Conservation (phyloP, 2,329 filamentous ascomycete genomes). For the Ceratocystis destructans region DNA sequence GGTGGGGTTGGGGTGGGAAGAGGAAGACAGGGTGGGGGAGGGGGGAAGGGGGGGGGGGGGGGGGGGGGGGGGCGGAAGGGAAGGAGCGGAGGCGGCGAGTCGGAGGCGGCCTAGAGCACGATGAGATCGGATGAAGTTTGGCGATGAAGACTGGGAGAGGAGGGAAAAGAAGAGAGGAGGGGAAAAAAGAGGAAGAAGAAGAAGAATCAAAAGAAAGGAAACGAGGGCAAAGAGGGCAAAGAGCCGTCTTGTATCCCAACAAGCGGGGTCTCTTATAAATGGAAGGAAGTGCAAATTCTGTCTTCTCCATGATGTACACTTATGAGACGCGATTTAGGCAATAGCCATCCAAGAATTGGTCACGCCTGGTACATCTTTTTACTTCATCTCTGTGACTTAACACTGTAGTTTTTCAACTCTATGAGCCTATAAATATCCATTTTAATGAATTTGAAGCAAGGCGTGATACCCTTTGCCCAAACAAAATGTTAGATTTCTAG, state of each 20-base stretch:
- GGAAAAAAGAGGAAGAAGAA: not conserved
- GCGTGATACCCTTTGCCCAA: not conserved
- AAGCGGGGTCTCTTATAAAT: not conserved
- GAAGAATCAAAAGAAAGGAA: not conserved
- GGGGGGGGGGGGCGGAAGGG: not conserved
- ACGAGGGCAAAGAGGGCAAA: not conserved
- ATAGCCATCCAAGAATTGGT: not conserved
- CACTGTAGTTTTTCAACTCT: not conserved
- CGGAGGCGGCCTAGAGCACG: not conserved
- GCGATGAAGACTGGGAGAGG: not conserved
- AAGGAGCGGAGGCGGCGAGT: not conserved
- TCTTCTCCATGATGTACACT: not conserved
- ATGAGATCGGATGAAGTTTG: conserved; percentile 6
- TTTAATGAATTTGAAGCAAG: not conserved
- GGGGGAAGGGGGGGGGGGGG: no score
- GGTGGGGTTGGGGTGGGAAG: no score
- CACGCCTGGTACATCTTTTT: no score
- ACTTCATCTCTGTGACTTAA: no score
- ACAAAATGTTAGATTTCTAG: not conserved
- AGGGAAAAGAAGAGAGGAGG: not conserved
- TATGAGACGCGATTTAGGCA: not conserved
- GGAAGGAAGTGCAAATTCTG: conserved; percentile 4
- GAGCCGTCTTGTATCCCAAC: not conserved
- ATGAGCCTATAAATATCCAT: not conserved
- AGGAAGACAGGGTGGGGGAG: no score